Evolutionary conservation across 306 rosid genomes (phyloP).

Genomic region (Begonia fuchsioides): DNA sequence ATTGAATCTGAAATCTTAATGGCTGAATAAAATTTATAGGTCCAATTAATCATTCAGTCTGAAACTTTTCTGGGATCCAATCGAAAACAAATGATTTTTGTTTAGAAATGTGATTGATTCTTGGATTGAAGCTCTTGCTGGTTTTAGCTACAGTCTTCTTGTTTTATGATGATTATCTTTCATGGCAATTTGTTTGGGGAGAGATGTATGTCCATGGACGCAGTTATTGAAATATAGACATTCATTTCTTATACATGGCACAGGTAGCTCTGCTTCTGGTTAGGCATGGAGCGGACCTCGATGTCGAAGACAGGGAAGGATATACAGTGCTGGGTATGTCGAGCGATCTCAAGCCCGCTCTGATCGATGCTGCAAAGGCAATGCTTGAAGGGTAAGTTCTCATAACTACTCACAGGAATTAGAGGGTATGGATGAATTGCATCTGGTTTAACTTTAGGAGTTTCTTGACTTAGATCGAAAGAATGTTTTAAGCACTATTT

Average conservation of each 20-base stretch:
- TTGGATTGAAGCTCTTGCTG: no score
- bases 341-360: conserved; percentile 31
- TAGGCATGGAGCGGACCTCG: conserved; percentile 93
- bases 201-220: neutral
- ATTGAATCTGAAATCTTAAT: no score
- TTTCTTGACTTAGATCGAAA: no score
- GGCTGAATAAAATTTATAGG: no score
- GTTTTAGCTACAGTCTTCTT: no score
- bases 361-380: conserved; percentile 79
- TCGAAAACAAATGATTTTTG: no score
- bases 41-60: no score
- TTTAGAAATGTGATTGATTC: no score
- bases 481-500: no score
- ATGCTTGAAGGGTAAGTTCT: conserved; percentile 48
- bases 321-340: conserved; percentile 87
- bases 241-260: conserved; percentile 1
- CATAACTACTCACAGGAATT: neutral
- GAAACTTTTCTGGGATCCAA: no score
- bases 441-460: neutral
- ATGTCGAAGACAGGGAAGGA: conserved; percentile 83
- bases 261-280: conserved; percentile 70
- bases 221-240: neutral
- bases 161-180: no score
- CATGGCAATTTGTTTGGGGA: no score
- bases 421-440: neutral